Conservation (phyloP, 257 asterid genomes). For the Oldenlandia corymbosa region DNA sequence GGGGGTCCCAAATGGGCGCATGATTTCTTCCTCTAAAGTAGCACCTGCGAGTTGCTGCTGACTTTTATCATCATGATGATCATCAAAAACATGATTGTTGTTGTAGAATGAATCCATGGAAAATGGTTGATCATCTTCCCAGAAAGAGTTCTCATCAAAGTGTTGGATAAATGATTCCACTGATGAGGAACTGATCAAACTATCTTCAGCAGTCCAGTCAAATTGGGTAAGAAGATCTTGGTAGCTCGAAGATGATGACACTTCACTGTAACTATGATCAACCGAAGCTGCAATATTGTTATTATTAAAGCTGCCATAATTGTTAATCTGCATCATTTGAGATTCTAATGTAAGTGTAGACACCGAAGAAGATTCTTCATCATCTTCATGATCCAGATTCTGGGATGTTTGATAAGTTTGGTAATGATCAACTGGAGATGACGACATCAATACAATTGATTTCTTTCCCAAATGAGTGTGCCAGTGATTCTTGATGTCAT, state of each 20-base stretch:
- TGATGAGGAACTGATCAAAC: not conserved
- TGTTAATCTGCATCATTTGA: not conserved
- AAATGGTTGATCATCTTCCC: too few species aligned
- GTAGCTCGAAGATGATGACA: not conserved
- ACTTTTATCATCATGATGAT: not conserved
- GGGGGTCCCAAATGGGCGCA: not conserved
- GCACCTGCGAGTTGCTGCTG: not conserved
- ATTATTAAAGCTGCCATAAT: not conserved
- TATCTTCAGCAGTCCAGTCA: conserved; percentile 4
- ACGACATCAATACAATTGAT: too few species aligned
- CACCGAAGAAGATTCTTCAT: not conserved
- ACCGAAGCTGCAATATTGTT: not conserved
- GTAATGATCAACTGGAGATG: not conserved
- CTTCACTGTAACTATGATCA: not conserved
- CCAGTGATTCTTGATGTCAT: conserved; percentile 43
- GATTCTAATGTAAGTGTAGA: too few species aligned
- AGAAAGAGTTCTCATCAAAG: too few species aligned
- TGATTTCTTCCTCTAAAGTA: not conserved
- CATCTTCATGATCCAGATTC: not conserved
- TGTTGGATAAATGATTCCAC: conserved; percentile 3
- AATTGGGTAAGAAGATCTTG: not conserved
- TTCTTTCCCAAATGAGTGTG: conserved; percentile 37
- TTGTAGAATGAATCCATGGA: not conserved
- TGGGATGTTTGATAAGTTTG: too few species aligned
- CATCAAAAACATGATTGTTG: not conserved